Base-by-base conservation (phyloP, 2,329 filamentous ascomycete species). In the Dothidotthia symphoricarpi region DNA sequence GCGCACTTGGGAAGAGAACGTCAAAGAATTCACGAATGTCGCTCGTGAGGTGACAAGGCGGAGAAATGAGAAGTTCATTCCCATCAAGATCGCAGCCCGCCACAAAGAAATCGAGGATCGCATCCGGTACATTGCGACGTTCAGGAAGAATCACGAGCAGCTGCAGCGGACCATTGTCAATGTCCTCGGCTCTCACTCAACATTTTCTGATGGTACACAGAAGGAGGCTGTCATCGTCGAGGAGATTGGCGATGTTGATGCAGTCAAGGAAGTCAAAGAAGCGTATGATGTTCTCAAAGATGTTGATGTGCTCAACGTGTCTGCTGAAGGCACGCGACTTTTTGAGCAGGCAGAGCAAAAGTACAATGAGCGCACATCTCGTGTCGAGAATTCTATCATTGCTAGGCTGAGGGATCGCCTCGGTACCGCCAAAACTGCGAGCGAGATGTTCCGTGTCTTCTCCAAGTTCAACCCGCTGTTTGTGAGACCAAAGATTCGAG, bases 391-490 rank as follows among this genome's bases (percentile, higher is more conserved):
- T 69, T 96, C 93, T 3, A 98, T 99, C 67, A 99, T 99, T 64
- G 89, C 93, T 24, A 81, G 89, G 36, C 76, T 98, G 22, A 81
- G 93, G 58, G 93, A 98, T 68, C 86, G 93, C 41, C 77, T 98
- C 39, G 93, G 90, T 11, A 95, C 89, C 6, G 91, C 93, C 10
- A 96, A 95, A 75, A 95, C 89, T 46, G 93, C 93, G 27, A 97
- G 95, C 63, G 94, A 98, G 69, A 99, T 98, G 93, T 99, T 99
- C 68, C 86, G 94, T 37, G 93, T 99, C 45, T 98, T 98, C 67
- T 97, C 93, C 36, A 97, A 97, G 65, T 99, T 99, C 78, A 99
- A 99, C 64, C 93, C 93, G 2, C 82, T 99, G 19, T 95, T 99
- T 55, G 91, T 99, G 39, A 83, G 93, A 43, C 93, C 93, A n/a